Evolutionary conservation across 345 rosid genomes (phyloP).

Genomic region (Abelmoschus esculentus): DNA sequence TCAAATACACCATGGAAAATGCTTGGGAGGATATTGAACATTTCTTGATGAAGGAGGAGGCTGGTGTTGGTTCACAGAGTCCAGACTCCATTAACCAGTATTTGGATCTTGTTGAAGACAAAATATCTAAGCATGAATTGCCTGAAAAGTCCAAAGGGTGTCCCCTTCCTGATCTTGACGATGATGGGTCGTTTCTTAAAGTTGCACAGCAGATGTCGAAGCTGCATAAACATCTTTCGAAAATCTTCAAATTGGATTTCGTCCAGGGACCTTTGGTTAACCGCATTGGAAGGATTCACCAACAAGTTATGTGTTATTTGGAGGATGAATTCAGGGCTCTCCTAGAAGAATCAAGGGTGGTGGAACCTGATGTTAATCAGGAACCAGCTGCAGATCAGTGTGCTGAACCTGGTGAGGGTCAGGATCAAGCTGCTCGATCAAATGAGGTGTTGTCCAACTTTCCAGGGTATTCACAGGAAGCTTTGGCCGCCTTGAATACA

Average conservation of each 20-base stretch:
- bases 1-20: slow-evolving; percentile 35
- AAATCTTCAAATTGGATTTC: slow-evolving; percentile 30
- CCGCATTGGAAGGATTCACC: slow-evolving; percentile 50
- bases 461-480: slow-evolving; percentile 38
- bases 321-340: slow-evolving; percentile 64
- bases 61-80: slow-evolving; percentile 19
- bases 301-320: slow-evolving; percentile 65
- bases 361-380: slow-evolving; percentile 17
- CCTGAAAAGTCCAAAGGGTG: slow-evolving; percentile 31
- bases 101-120: slow-evolving; percentile 54
- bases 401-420: neutral
- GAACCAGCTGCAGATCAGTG: slow-evolving; percentile 4
- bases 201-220: slow-evolving; percentile 45
- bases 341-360: slow-evolving; percentile 30
- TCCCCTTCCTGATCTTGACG: slow-evolving; percentile 36
- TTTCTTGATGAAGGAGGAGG: slow-evolving; percentile 21
- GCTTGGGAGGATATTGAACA: slow-evolving; percentile 47
- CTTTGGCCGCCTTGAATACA: slow-evolving; percentile 32
- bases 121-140: slow-evolving; percentile 31
- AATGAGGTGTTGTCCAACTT: slow-evolving; percentile 18
- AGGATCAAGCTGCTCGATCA: slow-evolving; percentile 2
- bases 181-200: slow-evolving; percentile 35
- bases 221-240: slow-evolving; percentile 28
- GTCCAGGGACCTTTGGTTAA: slow-evolving; percentile 31
- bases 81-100: slow-evolving; percentile 47